These are phyloP conservation scores for Saccharomyces hybrid DNA, from an alignment of 1,139 yeast genomes.

Conservation along the genomic window DNA sequence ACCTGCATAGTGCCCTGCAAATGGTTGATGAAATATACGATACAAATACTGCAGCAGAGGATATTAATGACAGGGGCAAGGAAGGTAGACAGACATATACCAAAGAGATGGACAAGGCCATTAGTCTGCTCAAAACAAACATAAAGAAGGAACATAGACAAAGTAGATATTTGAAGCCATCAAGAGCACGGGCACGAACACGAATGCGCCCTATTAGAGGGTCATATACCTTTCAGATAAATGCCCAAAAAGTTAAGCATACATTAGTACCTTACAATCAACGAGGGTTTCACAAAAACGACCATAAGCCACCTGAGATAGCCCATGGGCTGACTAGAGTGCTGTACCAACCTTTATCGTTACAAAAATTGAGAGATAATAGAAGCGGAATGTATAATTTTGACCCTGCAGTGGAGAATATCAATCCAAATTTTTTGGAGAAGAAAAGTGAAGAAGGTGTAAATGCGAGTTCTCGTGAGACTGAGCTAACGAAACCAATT, in stretches of 20 bases:
- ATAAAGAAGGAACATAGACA: background rate
- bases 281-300: slow-evolving; percentile 1
- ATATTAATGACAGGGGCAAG: background rate
- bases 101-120: background rate
- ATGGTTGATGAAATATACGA: background rate
- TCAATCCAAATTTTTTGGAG: slow-evolving; percentile 32
- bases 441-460: slow-evolving; percentile 5
- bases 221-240: background rate
- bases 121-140: background rate
- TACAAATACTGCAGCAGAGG: background rate
- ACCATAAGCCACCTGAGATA: slow-evolving; percentile 37
- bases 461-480: background rate
- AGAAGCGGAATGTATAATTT: slow-evolving; percentile 69
- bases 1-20: background rate
- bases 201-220: background rate
- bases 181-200: background rate
- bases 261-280: slow-evolving; percentile 1
- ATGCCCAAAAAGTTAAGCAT: background rate
- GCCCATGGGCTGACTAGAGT: slow-evolving; percentile 62
- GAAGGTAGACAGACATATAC: background rate
- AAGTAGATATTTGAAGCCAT: background rate
- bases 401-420: slow-evolving; percentile 49
- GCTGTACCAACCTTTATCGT: slow-evolving; percentile 66
- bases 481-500: slow-evolving; percentile 25
- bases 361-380: slow-evolving; percentile 71